These are phyloP conservation scores for Neurospora crassa DNA, from an alignment of 2,329 filamentous ascomycete genomes.

Conservation along the genomic window DNA sequence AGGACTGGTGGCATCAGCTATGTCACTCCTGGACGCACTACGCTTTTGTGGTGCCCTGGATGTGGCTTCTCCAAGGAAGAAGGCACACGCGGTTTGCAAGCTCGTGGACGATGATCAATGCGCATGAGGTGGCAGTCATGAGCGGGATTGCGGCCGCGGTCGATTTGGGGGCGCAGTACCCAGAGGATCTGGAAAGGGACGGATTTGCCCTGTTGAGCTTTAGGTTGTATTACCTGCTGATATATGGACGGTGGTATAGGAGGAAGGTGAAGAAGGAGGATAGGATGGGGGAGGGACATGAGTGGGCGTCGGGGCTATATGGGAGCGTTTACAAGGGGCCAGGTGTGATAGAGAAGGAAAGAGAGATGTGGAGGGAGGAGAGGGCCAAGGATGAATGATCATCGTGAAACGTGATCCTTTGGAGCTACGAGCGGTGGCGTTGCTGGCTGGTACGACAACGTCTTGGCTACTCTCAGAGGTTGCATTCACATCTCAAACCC, in stretches of 20 bases:
- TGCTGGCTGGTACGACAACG: not conserved
- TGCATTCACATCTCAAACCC: not conserved
- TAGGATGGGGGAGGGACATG: constrained; percentile 26
- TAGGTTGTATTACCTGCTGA: constrained; percentile 49
- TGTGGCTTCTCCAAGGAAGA: constrained; percentile 62
- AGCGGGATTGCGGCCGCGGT: constrained; percentile 60
- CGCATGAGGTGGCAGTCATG: constrained; percentile 59
- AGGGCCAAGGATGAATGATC: not conserved
- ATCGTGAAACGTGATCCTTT: not conserved
- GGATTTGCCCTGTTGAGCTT: constrained; percentile 51
- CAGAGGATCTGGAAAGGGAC: constrained; percentile 52
- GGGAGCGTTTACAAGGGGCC: constrained; percentile 51
- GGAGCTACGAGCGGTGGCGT: not conserved
- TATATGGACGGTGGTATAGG: constrained; percentile 53
- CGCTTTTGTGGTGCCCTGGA: constrained; percentile 54
- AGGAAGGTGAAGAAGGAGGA: constrained; percentile 31
- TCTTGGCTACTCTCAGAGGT: not conserved
- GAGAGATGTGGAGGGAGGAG: constrained; percentile 39
- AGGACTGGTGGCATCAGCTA: constrained; percentile 60
- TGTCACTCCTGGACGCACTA: constrained; percentile 57
- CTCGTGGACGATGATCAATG: constrained; percentile 58
- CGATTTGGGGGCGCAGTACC: constrained; percentile 55
- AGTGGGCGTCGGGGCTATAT: constrained; percentile 49
- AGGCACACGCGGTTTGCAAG: constrained; percentile 55
- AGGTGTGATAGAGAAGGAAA: constrained; percentile 42